Evolutionary conservation across 306 rosid species (phyloP).

Genomic region (Ochetophila trinervis): DNA sequence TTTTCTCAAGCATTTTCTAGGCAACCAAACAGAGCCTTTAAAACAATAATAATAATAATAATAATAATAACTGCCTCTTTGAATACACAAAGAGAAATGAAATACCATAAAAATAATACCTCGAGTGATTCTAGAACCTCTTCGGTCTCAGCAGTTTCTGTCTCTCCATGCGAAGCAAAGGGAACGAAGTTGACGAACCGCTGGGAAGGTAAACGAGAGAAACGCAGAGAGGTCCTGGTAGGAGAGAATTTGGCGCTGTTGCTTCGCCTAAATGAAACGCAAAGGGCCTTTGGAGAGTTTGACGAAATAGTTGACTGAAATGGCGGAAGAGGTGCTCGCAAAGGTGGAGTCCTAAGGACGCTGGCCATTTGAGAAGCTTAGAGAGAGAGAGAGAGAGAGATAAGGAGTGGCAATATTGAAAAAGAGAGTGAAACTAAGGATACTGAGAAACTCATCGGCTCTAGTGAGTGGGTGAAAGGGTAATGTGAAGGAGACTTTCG

Average conservation of each 20-base stretch:
- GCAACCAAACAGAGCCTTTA: conserved; percentile 1
- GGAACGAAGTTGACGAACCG: conserved; percentile 45
- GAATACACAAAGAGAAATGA: background rate
- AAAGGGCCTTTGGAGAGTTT: conserved; percentile 22
- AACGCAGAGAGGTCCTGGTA: conserved; percentile 27
- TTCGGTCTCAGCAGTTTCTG: conserved; percentile 39
- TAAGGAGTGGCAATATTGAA: conserved; percentile 19
- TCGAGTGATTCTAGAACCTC: conserved; percentile 42
- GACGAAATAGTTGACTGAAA: conserved; percentile 16
- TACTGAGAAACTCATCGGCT: no score
- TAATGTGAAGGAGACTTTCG: background rate
- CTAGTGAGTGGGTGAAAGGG: background rate
- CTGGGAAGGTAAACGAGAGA: conserved; percentile 27
- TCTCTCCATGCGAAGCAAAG: conserved; percentile 49
- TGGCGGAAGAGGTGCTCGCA: conserved; percentile 32
- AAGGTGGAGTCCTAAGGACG: conserved; percentile 40
- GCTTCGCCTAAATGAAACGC: conserved; percentile 27
- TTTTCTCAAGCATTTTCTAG: conserved; percentile 5
- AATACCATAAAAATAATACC: conserved; percentile 17
- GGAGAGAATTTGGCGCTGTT: conserved; percentile 17
- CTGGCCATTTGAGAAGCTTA: conserved; percentile 42
- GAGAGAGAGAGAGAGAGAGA: conserved; percentile 27
- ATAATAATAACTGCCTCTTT: background rate
- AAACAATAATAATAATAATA: background rate
- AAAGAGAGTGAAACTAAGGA: conserved; percentile 3